These are phyloP conservation scores for Beauveria bassiana DNA, from an alignment of 2,329 filamentous ascomycete genomes.

Conservation along the genomic window DNA sequence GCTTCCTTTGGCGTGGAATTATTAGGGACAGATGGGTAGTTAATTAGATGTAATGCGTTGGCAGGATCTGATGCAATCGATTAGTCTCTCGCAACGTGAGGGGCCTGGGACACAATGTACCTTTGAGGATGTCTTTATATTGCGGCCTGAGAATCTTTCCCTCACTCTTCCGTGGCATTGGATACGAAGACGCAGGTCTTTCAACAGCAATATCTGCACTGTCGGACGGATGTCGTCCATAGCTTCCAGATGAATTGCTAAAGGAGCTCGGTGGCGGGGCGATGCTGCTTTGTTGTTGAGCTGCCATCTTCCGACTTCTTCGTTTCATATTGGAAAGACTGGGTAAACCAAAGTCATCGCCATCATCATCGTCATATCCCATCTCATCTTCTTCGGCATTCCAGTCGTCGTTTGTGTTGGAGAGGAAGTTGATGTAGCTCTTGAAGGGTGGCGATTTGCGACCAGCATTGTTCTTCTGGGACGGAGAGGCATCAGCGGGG, in stretches of 20 bases:
- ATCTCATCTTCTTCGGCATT: conserved; percentile 68
- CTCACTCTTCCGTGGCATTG: conserved; percentile 79
- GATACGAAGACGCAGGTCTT: conserved; percentile 73
- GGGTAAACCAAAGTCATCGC: conserved; percentile 91
- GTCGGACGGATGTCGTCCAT: conserved; percentile 58
- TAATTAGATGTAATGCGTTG: conserved; percentile 90
- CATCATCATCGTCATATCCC: conserved; percentile 78
- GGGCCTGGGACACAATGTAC: conserved; percentile 27
- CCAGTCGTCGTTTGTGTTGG: conserved; percentile 78
- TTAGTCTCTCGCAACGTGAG: conserved; percentile 13
- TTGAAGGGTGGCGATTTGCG: conserved; percentile 58
- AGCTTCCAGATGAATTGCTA: conserved; percentile 30
- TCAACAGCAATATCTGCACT: conserved; percentile 94
- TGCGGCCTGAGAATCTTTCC: conserved; percentile 94
- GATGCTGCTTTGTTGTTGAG: conserved; percentile 29
- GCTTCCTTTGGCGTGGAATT: conserved; percentile 75
- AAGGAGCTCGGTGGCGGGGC: conserved; percentile 28
- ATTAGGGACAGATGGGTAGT: conserved; percentile 66
- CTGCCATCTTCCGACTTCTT: conserved; percentile 49
- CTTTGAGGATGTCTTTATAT: conserved; percentile 89
- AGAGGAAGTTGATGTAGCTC: conserved; percentile 74
- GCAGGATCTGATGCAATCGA: conserved; percentile 56
- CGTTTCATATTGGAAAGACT: conserved; percentile 88
- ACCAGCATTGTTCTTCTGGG: conserved; percentile 43
- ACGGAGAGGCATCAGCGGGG: conserved; percentile 47